These are phyloP conservation scores for Collybiopsis confluens DNA, from an alignment of 768 basidiomycete genomes.

Conservation along the genomic window DNA sequence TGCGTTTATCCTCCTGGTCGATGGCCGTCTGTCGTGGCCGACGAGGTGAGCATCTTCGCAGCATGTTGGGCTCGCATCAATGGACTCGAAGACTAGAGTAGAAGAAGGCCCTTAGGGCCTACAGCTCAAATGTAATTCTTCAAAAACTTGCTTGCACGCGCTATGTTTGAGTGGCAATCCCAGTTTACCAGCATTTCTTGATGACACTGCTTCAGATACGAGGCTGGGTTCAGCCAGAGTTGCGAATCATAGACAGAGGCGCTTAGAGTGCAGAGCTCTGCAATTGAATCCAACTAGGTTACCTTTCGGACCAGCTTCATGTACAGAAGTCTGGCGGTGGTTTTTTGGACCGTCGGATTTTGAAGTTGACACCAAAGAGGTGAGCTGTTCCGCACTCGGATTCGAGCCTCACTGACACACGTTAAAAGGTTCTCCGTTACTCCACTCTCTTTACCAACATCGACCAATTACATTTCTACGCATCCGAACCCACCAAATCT, in stretches of 20 bases:
- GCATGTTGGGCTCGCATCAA: background rate
- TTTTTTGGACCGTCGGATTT: conserved; percentile 84
- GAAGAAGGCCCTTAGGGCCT: conserved; percentile 68
- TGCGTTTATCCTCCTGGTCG: conserved; percentile 33
- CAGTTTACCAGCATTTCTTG: conserved; percentile 54
- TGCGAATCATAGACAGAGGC: conserved; percentile 54
- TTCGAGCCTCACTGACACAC: too few relatives aligned
- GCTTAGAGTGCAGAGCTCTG: too few relatives aligned
- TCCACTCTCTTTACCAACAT: conserved; percentile 70
- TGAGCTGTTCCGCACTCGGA: too few relatives aligned
- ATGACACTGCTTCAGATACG: conserved; percentile 29
- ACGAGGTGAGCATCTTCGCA: background rate
- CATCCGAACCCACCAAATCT: conserved; percentile 70
- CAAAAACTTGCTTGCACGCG: background rate
- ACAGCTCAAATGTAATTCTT: conserved; percentile 66
- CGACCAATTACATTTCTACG: conserved; percentile 56
- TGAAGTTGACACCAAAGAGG: conserved; percentile 80
- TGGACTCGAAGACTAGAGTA: conserved; percentile 39
- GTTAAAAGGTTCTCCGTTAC: conserved; percentile 61
- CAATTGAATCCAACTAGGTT: conserved; percentile 48
- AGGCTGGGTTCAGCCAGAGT: conserved; percentile 29
- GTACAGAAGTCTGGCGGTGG: conserved; percentile 43
- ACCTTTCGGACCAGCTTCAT: conserved; percentile 50
- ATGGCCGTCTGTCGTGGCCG: conserved; percentile 21
- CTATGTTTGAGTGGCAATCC: background rate